phyloP scores from a whole-genome alignment of 257 asterid species.

The Apocynum venetum region DNA sequence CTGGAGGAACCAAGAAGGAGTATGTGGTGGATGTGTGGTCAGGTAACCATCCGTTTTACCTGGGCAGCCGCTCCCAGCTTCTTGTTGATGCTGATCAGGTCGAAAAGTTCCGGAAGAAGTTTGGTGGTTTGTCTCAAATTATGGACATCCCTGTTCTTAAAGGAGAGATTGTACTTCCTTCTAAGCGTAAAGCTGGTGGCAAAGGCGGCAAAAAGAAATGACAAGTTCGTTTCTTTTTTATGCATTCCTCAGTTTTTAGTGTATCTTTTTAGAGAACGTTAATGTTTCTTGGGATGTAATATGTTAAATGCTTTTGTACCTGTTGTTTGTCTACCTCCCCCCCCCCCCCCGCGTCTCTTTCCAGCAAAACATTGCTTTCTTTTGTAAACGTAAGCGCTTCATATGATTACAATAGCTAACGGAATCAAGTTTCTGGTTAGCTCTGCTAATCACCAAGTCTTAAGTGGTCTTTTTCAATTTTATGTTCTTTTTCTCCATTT shows the following conservation, averaged over 20 bases:
- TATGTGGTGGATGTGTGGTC: conserved; percentile 95
- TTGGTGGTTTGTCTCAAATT: conserved; percentile 45
- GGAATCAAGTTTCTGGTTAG: too few relatives aligned
- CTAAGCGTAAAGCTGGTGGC: conserved; percentile 51
- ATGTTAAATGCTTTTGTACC: not conserved
- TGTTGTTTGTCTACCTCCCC: not conserved
- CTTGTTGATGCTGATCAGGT: conserved; percentile 80
- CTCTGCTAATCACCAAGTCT: not conserved
- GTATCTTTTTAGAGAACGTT: not conserved
- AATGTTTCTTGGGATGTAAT: not conserved
- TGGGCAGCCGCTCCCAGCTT: conserved; percentile 63
- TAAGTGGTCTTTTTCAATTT: too few relatives aligned
- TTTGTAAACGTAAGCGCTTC: not conserved
- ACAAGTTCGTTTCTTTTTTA: conserved; percentile 7
- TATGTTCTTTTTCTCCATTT: too few relatives aligned
- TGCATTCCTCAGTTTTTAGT: not conserved
- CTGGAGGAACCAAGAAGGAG: conserved; percentile 93
- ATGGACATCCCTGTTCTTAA: conserved; percentile 90
- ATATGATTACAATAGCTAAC: not conserved
- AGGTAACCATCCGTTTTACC: conserved; percentile 90
- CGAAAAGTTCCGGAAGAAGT: conserved; percentile 80
- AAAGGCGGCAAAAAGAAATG: conserved; percentile 67
- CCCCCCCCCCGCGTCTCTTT: not conserved
- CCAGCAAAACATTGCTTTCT: not conserved
- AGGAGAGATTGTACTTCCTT: conserved; percentile 88